Conservation (phyloP, 2,329 filamentous ascomycete genomes). For the Trichoderma atrobrunneum region DNA sequence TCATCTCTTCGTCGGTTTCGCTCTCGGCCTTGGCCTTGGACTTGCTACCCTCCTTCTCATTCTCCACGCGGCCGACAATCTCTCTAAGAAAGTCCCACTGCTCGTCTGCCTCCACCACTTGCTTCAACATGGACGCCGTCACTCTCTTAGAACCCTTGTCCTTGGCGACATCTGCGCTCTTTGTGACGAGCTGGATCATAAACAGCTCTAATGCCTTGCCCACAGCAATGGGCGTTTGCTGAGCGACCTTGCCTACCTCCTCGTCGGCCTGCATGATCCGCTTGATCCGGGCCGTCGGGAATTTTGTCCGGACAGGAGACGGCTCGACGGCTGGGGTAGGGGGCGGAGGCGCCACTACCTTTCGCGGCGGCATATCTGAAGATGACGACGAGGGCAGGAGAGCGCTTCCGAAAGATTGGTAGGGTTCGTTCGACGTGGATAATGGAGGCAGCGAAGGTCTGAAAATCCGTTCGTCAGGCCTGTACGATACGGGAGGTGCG, state of each 20-base stretch:
- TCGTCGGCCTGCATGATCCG: slow-evolving; percentile 99
- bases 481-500: slow-evolving; percentile 22
- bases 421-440: neutral
- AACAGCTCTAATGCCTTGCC: slow-evolving; percentile 95
- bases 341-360: slow-evolving; percentile 32
- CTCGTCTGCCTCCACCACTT: slow-evolving; percentile 81
- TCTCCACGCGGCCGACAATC: slow-evolving; percentile 80
- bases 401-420: neutral
- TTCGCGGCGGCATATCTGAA: slow-evolving; percentile 37
- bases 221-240: slow-evolving; percentile 94
- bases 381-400: slow-evolving; percentile 8
- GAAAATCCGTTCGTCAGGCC: slow-evolving; percentile 21
- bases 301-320: slow-evolving; percentile 87
- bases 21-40: slow-evolving; percentile 49
- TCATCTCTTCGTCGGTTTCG: slow-evolving; percentile 50
- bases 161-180: slow-evolving; percentile 79
- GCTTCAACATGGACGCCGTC: slow-evolving; percentile 86
- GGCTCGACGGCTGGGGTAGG: slow-evolving; percentile 47
- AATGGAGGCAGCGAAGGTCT: slow-evolving; percentile 1
- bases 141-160: slow-evolving; percentile 85
- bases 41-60: slow-evolving; percentile 47
- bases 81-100: slow-evolving; percentile 93
- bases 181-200: slow-evolving; percentile 91
- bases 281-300: slow-evolving; percentile 96
- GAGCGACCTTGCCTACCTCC: slow-evolving; percentile 96